Base-by-base conservation (phyloP, 495 filamentous ascomycete genomes). In the Xylaria cubensis region DNA sequence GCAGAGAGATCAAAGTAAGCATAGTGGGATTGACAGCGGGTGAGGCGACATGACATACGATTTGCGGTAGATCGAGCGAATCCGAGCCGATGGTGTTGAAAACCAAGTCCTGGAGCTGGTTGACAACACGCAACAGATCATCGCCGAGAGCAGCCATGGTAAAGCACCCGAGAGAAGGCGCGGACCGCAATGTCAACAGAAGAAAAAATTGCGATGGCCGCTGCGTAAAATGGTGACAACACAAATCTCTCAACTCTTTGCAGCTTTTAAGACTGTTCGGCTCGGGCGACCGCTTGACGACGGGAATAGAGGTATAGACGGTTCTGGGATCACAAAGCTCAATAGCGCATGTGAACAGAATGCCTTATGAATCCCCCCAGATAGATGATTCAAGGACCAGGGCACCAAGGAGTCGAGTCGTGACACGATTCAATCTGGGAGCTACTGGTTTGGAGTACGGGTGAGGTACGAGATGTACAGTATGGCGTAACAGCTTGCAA, bases 11-110 rank as follows among this genome's bases (percentile, higher is more conserved):
- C 3, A 70, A 41, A 34, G 55, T 76, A 72, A 79, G 76, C 44
- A 77, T 44, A 26, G 56, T 69, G 59, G 17, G 46, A 64, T 32
- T 32, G 42, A 44, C 15, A 39, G n/a, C 24, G 19, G 13, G 59
- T 29, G 24, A 26, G 15, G 58, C 34, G 21, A 55, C 5, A 34
- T 15, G 42, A 84, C 92, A 81, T 90, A 98, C 96, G 85, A 99
- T 99, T 82, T 99, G 96, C 66, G 96, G 96, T 51, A 99, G 83
- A 83, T 99, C 96, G 67, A 99, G 89, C 46, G 95, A 98, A 80
- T 99, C 96, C 84, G 96, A 97, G 79, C 96, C 97, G 80, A 99
- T 99, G 65, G 97, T 99, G 85, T 99, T 98, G 85, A 99, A 98
- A 70, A 99, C 96, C 78, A 99, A 83, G 83, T 99, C 96, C 79